Conservation (phyloP, 2,329 filamentous ascomycete genomes). For the Pezicula rhizophila region DNA sequence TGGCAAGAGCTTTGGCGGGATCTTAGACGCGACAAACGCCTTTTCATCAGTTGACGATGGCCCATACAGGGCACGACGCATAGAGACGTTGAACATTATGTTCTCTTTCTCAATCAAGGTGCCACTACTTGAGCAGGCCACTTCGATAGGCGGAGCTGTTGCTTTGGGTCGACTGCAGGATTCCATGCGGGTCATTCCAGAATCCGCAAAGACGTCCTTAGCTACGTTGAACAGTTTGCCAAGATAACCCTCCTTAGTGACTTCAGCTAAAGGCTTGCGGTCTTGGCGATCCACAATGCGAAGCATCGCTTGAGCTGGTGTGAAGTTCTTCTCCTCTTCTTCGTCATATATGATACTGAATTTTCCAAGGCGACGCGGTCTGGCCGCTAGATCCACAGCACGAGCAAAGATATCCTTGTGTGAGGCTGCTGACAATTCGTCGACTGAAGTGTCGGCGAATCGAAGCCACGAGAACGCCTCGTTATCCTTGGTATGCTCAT, state of each 20-base stretch:
- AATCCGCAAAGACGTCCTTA: slow-evolving; percentile 54
- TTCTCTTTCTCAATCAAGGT: slow-evolving; percentile 61
- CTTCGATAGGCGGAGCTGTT: slow-evolving; percentile 78
- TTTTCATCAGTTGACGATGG: slow-evolving; percentile 60
- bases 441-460: slow-evolving; percentile 71
- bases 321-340: slow-evolving; percentile 52
- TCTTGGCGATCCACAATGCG: slow-evolving; percentile 69
- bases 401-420: slow-evolving; percentile 69
- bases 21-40: slow-evolving; percentile 66
- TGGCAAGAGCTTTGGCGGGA: slow-evolving; percentile 61
- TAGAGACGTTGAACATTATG: slow-evolving; percentile 69
- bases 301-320: slow-evolving; percentile 72
- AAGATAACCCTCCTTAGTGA: slow-evolving; percentile 68
- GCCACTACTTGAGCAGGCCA: slow-evolving; percentile 66
- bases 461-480: slow-evolving; percentile 83
- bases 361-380: slow-evolving; percentile 53
- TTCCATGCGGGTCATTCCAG: slow-evolving; percentile 73
- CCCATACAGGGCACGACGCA: slow-evolving; percentile 72
- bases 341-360: slow-evolving; percentile 69
- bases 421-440: slow-evolving; percentile 65
- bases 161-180: slow-evolving; percentile 73
- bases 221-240: slow-evolving; percentile 75
- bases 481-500: slow-evolving; percentile 51
- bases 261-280: slow-evolving; percentile 59
- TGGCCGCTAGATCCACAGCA: slow-evolving; percentile 53